Percentiles rank a stretch among this genome's conserved stretches.
These are phyloP conservation scores for Magnusiomyces tetraspermus DNA, from an alignment of 1,139 yeast genomes.

Conservation along the genomic window DNA sequence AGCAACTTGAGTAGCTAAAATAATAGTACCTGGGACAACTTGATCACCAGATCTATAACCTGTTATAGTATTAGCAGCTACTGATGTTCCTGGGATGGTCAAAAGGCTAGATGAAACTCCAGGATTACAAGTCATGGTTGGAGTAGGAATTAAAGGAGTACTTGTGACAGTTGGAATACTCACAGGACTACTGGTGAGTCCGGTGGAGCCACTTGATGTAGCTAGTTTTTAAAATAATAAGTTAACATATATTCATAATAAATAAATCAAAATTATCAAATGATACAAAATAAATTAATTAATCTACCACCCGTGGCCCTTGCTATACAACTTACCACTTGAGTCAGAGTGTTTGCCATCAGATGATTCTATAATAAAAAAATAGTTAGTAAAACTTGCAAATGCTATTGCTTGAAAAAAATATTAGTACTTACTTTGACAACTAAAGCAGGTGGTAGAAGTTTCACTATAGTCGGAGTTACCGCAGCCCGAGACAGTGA, in stretches of 20 bases:
- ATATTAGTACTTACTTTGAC: neutral
- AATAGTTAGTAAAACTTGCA: slow-evolving; percentile 14
- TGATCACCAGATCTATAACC: neutral
- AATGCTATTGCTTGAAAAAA: slow-evolving; percentile 10
- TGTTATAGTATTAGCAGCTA: slow-evolving; percentile 10
- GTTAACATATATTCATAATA: neutral
- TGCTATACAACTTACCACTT: too few species aligned
- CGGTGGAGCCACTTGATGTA: slow-evolving; percentile 30
- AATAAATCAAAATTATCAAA: too few species aligned
- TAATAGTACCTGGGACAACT: slow-evolving; percentile 11
- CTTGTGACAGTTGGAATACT: slow-evolving; percentile 7
- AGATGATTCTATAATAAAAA: too few species aligned
- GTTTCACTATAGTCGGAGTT: too few species aligned
- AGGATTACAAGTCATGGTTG: slow-evolving; percentile 12
- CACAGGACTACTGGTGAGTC: slow-evolving; percentile 29
- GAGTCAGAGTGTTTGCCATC: too few species aligned
- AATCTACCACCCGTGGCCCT: too few species aligned
- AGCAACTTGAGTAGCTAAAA: slow-evolving; percentile 14
- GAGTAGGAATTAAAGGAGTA: slow-evolving; percentile 4
- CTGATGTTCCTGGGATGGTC: slow-evolving; percentile 1
- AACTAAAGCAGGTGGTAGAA: neutral
- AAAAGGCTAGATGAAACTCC: slow-evolving; percentile 8
- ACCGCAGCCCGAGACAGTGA: slow-evolving; percentile 10
- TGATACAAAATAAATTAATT: too few species aligned
- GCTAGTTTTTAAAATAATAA: slow-evolving; percentile 11